A percentile compares a stretch with the other conserved stretches of the same genome.
Evolutionary conservation across 2,329 filamentous ascomycete genomes (phyloP).

Genomic region (Cordyceps cateniannulata): DNA sequence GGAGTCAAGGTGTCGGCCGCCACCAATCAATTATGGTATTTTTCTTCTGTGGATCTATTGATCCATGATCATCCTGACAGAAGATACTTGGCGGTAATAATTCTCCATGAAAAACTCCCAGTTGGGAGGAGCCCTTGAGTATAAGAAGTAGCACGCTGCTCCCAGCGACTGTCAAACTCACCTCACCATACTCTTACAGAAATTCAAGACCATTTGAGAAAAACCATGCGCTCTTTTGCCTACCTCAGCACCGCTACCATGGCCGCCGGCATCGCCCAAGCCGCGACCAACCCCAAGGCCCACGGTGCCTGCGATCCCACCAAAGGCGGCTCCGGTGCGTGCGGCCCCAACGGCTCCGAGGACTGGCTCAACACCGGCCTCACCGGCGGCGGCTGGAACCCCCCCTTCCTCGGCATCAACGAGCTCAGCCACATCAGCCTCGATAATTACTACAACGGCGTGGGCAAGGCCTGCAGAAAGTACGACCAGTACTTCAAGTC

Average conservation of each 20-base stretch:
- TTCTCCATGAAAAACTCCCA: neutral
- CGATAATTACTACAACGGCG: slow-evolving; percentile 20
- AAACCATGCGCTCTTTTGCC: neutral
- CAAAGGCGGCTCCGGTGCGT: slow-evolving; percentile 17
- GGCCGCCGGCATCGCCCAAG: neutral
- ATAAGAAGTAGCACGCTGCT: neutral
- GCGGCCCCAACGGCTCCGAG: slow-evolving; percentile 22
- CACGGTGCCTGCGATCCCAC: slow-evolving; percentile 18
- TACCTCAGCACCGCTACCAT: neutral
- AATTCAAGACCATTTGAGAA: neutral
- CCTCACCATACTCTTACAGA: neutral
- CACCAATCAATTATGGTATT: neutral
- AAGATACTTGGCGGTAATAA: neutral
- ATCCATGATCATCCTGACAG: neutral
- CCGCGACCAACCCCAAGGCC: slow-evolving; percentile 13
- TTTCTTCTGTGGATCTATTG: neutral
- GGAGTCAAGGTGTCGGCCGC: neutral
- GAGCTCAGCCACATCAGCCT: slow-evolving; percentile 20
- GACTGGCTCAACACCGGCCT: slow-evolving; percentile 26
- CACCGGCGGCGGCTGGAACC: slow-evolving; percentile 24
- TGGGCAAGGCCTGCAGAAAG: slow-evolving; percentile 21
- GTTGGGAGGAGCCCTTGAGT: neutral
- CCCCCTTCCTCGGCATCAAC: slow-evolving; percentile 27
- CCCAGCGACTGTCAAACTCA: neutral
- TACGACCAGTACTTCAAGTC: slow-evolving; percentile 28